A percentile compares a stretch with the other conserved stretches of the same genome.
These are phyloP conservation scores for Solanum pinnatisectum DNA, from an alignment of 257 asterid species.

Conservation along the genomic window DNA sequence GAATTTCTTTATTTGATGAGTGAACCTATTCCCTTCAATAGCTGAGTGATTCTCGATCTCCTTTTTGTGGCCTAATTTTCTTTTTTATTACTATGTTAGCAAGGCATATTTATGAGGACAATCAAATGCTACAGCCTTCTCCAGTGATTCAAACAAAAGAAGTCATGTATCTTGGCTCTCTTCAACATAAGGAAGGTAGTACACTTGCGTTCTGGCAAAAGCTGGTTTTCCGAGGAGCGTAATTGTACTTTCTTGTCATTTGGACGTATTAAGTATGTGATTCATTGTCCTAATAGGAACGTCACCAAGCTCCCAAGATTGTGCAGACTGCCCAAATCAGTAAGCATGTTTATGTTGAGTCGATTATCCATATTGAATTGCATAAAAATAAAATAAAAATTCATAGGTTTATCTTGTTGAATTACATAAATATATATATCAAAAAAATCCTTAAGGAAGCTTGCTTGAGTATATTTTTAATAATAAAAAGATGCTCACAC, in stretches of 20 bases:
- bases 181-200: constrained; percentile 30
- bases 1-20: neutral
- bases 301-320: constrained; percentile 24
- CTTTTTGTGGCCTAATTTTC: neutral
- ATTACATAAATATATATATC: neutral
- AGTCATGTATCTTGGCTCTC: constrained; percentile 15
- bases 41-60: neutral
- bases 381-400: neutral
- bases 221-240: constrained; percentile 7
- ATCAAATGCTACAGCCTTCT: constrained; percentile 25
- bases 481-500: neutral
- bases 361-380: neutral
- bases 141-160: constrained; percentile 21
- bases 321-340: constrained; percentile 37
- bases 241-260: neutral
- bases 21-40: neutral
- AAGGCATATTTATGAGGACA: constrained; percentile 27
- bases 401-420: neutral
- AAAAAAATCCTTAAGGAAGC: neutral
- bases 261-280: constrained; percentile 1
- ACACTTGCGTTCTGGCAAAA: constrained; percentile 1
- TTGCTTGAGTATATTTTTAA: neutral
- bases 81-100: constrained; percentile 16
- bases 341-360: constrained; percentile 21
- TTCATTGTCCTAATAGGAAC: constrained; percentile 38